Base-by-base conservation (phyloP, 352 stramenopile genomes). In the Phytophthora cactorum region DNA sequence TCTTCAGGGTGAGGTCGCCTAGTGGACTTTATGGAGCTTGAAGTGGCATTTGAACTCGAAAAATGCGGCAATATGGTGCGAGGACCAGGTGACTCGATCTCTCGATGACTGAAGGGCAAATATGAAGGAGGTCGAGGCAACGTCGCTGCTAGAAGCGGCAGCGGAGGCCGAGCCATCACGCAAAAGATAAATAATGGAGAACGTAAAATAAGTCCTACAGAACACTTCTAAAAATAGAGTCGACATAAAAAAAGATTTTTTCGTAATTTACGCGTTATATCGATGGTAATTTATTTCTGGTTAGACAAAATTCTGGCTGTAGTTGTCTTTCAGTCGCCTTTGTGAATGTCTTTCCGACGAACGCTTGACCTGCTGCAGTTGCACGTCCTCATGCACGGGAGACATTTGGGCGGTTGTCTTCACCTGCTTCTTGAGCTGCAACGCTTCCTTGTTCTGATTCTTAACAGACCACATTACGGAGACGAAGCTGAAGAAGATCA, bases 221-320 rank as follows among this genome's bases (percentile, higher is more conserved):
- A 8, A 15, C 32, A 38, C 9, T 43, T 43, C 36, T 43, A 43
- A 43, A 43, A 43, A 43, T 43, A 12, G 36, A 43, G 12, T 22
- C 22, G 22, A 22, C 22, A 22, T 22, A 22, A 22, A 22, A 22
- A 22, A n/a, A n/a, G n/a, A n/a, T n/a, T n/a, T 22, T 22, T 22
- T 22, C 22, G 22, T 22, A 22, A 22, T 22, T 22, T 22, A 22
- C 22, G 22, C 22, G 22, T 22, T 22, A 22, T 22, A 22, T 22
- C 22, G 22, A 22, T 22, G 22, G 22, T 22, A 43, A 17, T 34
- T 43, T 43, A n/a, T n/a, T 43, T 12, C 22, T 15, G 22, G 3
- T 57, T 75, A 75, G 41, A 75, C 34, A n/a, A 75, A 75, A 22
- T 75, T 75, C 28, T 71, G 61, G 44, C 69, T 77, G 41, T 72